A percentile compares a stretch with the other conserved stretches of the same genome.
phyloP scores from a whole-genome alignment of 495 filamentous ascomycete species.

The Lophium mytilinum region DNA sequence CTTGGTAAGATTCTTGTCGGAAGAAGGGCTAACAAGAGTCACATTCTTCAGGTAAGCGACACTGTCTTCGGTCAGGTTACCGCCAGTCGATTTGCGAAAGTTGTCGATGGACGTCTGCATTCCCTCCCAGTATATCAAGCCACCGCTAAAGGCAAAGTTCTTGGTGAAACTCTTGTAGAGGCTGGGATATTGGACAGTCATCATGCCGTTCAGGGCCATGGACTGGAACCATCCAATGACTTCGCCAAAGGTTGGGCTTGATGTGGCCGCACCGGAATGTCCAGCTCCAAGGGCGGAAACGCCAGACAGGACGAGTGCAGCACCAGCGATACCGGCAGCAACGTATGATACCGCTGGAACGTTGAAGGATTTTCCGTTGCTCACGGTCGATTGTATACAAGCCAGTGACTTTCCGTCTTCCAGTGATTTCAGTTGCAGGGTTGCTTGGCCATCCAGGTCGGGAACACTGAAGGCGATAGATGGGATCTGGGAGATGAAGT shows the following conservation, averaged over 20 bases:
- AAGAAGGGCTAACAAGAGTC: conserved; percentile 56
- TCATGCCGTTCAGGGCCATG: conserved; percentile 91
- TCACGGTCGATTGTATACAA: conserved; percentile 72
- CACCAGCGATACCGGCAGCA: conserved; percentile 80
- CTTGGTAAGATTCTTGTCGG: conserved; percentile 41
- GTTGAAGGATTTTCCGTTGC: conserved; percentile 75
- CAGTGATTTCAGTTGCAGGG: conserved; percentile 59
- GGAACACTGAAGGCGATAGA: conserved; percentile 86
- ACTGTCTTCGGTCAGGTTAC: conserved; percentile 73
- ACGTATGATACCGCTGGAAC: conserved; percentile 74
- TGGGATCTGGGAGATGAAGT: conserved; percentile 69
- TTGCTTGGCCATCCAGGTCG: conserved; percentile 82
- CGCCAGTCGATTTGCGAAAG: conserved; percentile 73
- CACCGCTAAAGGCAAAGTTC: conserved; percentile 91
- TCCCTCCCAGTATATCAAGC: conserved; percentile 69
- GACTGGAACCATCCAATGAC: conserved; percentile 87
- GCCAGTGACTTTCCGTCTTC: conserved; percentile 56
- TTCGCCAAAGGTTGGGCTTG: conserved; percentile 79
- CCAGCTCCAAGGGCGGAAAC: conserved; percentile 59
- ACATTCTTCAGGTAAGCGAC: conserved; percentile 65
- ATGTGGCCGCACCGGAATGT: conserved; percentile 53
- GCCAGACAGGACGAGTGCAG: conserved; percentile 66
- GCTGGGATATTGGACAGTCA: conserved; percentile 76
- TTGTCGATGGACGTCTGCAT: conserved; percentile 80
- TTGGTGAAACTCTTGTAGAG: conserved; percentile 81